Evolutionary conservation across 257 asterid species (phyloP), one percentile per base, ranked within the genome.

Genomic region (Paraleonurus japonicus): DNA sequence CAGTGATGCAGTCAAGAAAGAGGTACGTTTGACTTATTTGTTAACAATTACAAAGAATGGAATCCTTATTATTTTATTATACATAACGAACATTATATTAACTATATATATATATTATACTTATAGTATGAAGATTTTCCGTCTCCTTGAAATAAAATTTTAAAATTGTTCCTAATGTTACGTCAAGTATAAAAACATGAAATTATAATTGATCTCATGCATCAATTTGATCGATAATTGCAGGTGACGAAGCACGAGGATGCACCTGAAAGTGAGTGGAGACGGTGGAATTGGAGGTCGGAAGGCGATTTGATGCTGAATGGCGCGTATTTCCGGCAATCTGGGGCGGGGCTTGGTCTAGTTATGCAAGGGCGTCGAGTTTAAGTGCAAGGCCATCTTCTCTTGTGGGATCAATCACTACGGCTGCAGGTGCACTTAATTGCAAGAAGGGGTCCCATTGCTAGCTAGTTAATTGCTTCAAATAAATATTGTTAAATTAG

Each of bases 191-290:
- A n/a, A n/a, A n/a, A n/a, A n/a, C n/a, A n/a, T n/a, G n/a, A n/a
- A n/a, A n/a, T n/a, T n/a, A n/a, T n/a, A n/a, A n/a, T n/a, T n/a
- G n/a, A n/a, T n/a, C n/a, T n/a, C n/a, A n/a, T n/a, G n/a, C n/a
- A n/a, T n/a, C n/a, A n/a, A n/a, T n/a, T n/a, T n/a, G n/a, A n/a
- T n/a, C n/a, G n/a, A n/a, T n/a, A n/a, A n/a, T n/a, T n/a, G n/a
- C n/a, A n/a, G 43, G 43, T 89, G 75, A 92, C 98, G 0, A 92
- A 92, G 81, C 96, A 92, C 12, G 98, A 92, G 81, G 88, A 86
- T 48, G 96, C 98, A 3, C 90, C 95, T 15, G 96, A 92, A 59
- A 89, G 87, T 30, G 85, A 89, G 75, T 92, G 98, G 98, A 85
- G 61, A 0, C 32, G 65, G 47, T 92, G 97, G 96, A 92, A 89